Percentiles rank a stretch among this genome's conserved stretches.
Conservation (phyloP, 148 eudicot species). For the Camellia sinensis region DNA sequence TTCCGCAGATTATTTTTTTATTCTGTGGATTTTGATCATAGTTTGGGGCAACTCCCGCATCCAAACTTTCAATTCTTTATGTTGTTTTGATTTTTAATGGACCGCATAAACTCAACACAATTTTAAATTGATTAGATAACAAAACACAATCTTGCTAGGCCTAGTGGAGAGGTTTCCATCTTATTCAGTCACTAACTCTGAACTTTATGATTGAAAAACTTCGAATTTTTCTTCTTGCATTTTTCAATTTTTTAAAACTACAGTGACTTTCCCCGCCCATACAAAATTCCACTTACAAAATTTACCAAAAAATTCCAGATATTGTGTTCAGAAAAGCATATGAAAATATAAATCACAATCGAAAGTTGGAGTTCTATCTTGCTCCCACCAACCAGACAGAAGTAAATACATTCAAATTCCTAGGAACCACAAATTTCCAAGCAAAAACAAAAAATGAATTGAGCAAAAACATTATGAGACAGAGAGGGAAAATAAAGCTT, state of each 20-base stretch:
- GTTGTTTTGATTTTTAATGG: neutral
- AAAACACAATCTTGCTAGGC: neutral
- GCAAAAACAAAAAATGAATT: neutral
- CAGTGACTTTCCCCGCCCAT: too few species aligned
- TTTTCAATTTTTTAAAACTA: too few species aligned
- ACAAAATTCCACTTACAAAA: too few species aligned
- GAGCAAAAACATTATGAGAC: neutral
- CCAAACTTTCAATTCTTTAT: neutral
- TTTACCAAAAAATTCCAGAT: too few species aligned
- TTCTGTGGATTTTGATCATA: too few species aligned
- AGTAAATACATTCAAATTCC: slow-evolving; percentile 2
- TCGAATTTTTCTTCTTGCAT: too few species aligned
- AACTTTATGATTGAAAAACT: neutral
- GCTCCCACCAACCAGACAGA: neutral
- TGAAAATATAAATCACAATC: too few species aligned
- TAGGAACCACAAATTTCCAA: neutral
- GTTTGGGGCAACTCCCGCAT: too few species aligned
- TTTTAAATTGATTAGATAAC: neutral
- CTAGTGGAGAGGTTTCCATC: neutral
- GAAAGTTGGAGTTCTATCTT: too few species aligned
- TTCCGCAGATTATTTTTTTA: too few species aligned
- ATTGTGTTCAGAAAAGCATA: too few species aligned
- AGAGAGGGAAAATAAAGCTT: neutral
- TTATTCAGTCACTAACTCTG: too few species aligned
- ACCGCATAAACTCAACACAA: neutral